A percentile compares a stretch with the other conserved stretches of the same genome.
phyloP scores from a whole-genome alignment of 2,329 filamentous ascomycete genomes.

The Aspergillus sp. region DNA sequence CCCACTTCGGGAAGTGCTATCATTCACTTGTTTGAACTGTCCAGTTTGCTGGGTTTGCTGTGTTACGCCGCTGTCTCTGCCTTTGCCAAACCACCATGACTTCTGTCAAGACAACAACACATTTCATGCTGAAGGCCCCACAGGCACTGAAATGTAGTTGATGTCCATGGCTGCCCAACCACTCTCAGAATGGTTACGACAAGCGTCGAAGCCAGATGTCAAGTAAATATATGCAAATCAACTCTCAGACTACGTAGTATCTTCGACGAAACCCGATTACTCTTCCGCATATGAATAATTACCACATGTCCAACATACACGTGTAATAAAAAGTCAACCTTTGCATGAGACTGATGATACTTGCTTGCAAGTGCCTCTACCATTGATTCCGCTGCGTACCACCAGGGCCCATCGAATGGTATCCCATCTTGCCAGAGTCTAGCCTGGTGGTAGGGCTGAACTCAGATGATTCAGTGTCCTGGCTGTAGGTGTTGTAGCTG shows the following conservation, averaged over 20 bases:
- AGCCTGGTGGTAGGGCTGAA: conserved; percentile 12
- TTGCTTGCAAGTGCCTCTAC: conserved; percentile 5
- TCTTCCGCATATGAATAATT: background rate
- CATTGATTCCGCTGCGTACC: conserved; percentile 17
- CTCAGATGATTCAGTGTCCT: conserved; percentile 7
- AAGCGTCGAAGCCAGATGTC: no score
- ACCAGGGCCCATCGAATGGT: conserved; percentile 12
- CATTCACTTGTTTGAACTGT: no score
- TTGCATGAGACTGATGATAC: background rate
- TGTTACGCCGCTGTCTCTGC: no score
- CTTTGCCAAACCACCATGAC: no score
- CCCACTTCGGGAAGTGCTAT: no score
- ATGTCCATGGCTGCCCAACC: no score
- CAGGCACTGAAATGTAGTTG: no score
- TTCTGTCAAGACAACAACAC: no score
- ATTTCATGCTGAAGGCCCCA: no score
- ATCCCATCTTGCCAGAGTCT: conserved; percentile 12
- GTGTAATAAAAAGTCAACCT: background rate
- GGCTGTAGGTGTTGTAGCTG: conserved; percentile 15
- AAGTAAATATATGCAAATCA: no score
- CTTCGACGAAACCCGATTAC: background rate
- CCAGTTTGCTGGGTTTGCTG: no score
- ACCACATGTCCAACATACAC: background rate
- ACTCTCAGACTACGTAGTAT: background rate
- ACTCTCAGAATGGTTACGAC: no score